Percentiles rank a stretch among this genome's conserved stretches.
phyloP scores from a whole-genome alignment of 2,329 filamentous ascomycete genomes.

The Xylaria sp. region DNA sequence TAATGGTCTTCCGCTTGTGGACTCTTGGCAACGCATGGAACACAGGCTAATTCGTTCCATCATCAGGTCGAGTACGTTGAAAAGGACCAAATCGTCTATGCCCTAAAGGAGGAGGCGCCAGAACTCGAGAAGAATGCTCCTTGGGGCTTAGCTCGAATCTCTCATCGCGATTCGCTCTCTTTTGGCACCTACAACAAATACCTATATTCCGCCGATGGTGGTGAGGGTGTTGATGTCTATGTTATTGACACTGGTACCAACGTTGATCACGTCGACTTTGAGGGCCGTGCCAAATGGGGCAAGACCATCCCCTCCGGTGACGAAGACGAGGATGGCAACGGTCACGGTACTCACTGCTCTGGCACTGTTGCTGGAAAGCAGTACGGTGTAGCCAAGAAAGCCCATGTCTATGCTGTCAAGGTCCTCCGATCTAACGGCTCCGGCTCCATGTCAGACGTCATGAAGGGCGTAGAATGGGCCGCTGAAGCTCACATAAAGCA shows the following conservation, averaged over 20 bases:
- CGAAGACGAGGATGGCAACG: slow-evolving; percentile 92
- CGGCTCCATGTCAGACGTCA: slow-evolving; percentile 97
- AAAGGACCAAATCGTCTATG: slow-evolving; percentile 91
- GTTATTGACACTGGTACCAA: slow-evolving; percentile 99
- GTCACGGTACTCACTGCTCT: slow-evolving; percentile 99
- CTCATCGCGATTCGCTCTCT: slow-evolving; percentile 85
- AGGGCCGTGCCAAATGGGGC: slow-evolving; percentile 94
- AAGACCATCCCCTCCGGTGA: slow-evolving; percentile 92
- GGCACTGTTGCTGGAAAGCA: slow-evolving; percentile 98
- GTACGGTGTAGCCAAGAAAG: slow-evolving; percentile 99
- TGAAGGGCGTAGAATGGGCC: slow-evolving; percentile 97
- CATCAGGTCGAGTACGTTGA: slow-evolving; percentile 93
- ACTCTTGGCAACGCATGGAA: not conserved
- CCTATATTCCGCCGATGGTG: slow-evolving; percentile 86
- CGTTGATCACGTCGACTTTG: slow-evolving; percentile 92
- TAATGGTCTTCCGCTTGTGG: not conserved
- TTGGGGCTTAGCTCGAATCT: slow-evolving; percentile 99
- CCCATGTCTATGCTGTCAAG: slow-evolving; percentile 96
- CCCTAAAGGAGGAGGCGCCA: slow-evolving; percentile 65
- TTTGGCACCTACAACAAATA: slow-evolving; percentile 99
- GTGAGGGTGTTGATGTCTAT: slow-evolving; percentile 98
- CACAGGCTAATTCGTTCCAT: slow-evolving; percentile 29
- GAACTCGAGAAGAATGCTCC: slow-evolving; percentile 87
- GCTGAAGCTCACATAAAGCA: slow-evolving; percentile 81
- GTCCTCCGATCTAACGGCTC: slow-evolving; percentile 97